Evolutionary conservation across 2,329 filamentous ascomycete species (phyloP), one percentile per base, ranked within the genome.

Genomic region (Cladophialophora exuberans): DNA sequence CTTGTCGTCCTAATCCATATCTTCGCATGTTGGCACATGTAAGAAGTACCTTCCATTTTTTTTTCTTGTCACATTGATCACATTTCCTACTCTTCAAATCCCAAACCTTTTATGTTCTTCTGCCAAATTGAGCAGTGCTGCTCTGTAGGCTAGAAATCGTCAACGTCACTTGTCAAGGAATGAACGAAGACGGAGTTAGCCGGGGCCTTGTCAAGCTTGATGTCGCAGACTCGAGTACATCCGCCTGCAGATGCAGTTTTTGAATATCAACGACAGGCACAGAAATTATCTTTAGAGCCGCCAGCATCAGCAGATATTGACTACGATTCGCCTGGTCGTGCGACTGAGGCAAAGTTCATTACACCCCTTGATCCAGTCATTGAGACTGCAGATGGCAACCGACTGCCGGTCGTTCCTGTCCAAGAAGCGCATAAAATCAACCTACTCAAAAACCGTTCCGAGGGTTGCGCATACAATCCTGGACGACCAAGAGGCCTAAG

Each of bases 281-380:
- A 66, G 44, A 63, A 67, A 30, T 52, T 69, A 9, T 67, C 65
- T 4, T 62, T 69, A 26, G 59, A 62, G 23, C 31, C 59, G 9
- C 33, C 56, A 10, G 36, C 47, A n/a, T 41, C 38, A n/a, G 30
- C 26, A 13, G 42, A 23, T 51, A 42, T 49, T 44, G 39, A 55
- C 44, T 25, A 39, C 22, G n/a, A 38, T 33, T 20, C 41, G 18
- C 39, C 59, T 47, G 53, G 64, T 17, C 44, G 53, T 38, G 66
- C 66, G 13, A 64, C 67, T 30, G 46, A 66, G 48, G 67, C 66
- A 17, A 65, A 62, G 36, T 68, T 69, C 58, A 73, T 86, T 26
- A 92, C 88, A 0, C 81, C 86, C 0, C 83, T 86, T 44, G 88
- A 92, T 67, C 83, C 87, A 0, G 83, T 91, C 13, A 82, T 92